phyloP scores from a whole-genome alignment of 169 alveolate species.

The Plasmodium billcollinsi region DNA sequence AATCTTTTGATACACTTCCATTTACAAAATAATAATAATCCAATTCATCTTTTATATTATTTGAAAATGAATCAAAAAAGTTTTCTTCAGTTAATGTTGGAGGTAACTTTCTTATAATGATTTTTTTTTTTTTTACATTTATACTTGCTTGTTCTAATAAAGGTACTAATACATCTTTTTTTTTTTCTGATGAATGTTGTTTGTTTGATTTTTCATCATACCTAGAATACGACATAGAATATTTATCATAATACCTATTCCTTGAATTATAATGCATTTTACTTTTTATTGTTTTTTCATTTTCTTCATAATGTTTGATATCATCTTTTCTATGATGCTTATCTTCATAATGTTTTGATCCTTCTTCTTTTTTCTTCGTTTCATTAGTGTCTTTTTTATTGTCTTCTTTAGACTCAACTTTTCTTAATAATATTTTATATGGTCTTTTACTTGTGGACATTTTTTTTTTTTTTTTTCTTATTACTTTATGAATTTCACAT shows the following conservation, averaged over 20 bases:
- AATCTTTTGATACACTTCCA: constrained; percentile 42
- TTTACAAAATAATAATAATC: constrained; percentile 76
- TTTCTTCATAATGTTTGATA: constrained; percentile 15
- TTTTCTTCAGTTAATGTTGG: constrained; percentile 73
- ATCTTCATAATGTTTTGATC: constrained; percentile 21
- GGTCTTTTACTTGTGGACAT: constrained; percentile 62
- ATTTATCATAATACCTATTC: constrained; percentile 24
- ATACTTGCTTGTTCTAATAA: constrained; percentile 35
- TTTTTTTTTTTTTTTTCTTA: constrained; percentile 3
- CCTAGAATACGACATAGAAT: not conserved
- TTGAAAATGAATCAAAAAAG: constrained; percentile 74
- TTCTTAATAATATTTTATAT: constrained; percentile 65
- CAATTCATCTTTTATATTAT: constrained; percentile 69
- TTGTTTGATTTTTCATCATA: constrained; percentile 23
- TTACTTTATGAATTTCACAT: too few species aligned
- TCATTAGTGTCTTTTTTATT: constrained; percentile 32
- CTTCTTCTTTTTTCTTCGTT: constrained; percentile 42
- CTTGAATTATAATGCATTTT: constrained; percentile 22
- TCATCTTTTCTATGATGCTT: constrained; percentile 10
- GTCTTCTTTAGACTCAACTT: constrained; percentile 10
- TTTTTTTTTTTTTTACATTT: constrained; percentile 63
- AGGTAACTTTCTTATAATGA: constrained; percentile 66
- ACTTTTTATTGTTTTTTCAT: constrained; percentile 15
- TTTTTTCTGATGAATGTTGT: constrained; percentile 13
- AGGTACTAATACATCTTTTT: constrained; percentile 55